Evolutionary conservation across 148 eudicot species (phyloP).

Genomic region (Polygonum maritimum): DNA sequence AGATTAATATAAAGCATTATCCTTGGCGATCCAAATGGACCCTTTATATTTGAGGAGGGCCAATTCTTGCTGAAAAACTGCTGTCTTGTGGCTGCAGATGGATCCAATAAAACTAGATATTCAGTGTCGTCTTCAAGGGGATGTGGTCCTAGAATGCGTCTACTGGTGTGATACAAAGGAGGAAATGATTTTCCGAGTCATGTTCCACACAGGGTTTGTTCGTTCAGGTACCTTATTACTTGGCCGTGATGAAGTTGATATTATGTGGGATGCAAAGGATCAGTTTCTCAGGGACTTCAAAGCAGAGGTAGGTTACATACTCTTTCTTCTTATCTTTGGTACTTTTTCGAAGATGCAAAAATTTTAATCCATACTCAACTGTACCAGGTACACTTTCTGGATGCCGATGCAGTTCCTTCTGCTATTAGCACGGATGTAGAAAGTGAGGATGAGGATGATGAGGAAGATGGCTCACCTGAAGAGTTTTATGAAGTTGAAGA

Average conservation of each 20-base stretch:
- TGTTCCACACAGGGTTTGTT: conserved; percentile 72
- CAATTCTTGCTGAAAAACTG: neutral
- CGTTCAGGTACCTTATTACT: conserved; percentile 54
- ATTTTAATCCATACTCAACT: conserved; percentile 49
- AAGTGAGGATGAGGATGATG: conserved; percentile 51
- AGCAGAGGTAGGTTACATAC: conserved; percentile 50
- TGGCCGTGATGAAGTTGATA: conserved; percentile 67
- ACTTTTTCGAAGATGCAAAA: conserved; percentile 31
- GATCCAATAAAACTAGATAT: conserved; percentile 65
- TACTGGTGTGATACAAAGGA: conserved; percentile 50
- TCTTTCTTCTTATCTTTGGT: neutral
- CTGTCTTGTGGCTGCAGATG: conserved; percentile 31
- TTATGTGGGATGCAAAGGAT: conserved; percentile 67
- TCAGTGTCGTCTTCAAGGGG: conserved; percentile 67
- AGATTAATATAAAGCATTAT: no score
- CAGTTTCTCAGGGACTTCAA: conserved; percentile 56
- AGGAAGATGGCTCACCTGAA: conserved; percentile 55
- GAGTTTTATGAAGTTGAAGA: conserved; percentile 91
- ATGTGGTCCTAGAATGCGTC: conserved; percentile 67
- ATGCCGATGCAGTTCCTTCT: conserved; percentile 50
- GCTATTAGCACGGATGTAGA: conserved; percentile 21
- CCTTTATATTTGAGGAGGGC: neutral
- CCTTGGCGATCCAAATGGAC: no score
- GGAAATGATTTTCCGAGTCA: conserved; percentile 68
- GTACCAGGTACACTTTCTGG: conserved; percentile 84